A percentile compares a stretch with the other conserved stretches of the same genome.
Conservation (phyloP, 2,329 filamentous ascomycete genomes). For the Venturia oleaginea region DNA sequence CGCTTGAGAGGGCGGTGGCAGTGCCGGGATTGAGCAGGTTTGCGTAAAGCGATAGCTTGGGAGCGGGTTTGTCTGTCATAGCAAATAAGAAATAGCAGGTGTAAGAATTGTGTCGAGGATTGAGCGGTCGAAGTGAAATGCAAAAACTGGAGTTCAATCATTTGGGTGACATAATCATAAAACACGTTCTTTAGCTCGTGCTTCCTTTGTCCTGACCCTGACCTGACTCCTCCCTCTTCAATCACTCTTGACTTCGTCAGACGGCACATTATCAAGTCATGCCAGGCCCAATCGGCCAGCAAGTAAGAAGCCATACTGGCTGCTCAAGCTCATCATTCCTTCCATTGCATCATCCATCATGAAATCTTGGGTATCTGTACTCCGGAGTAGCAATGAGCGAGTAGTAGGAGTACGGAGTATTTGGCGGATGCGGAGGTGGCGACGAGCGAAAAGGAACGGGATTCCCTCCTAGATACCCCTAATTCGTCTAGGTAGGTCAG, state of each 20-base stretch:
- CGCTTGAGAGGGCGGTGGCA: constrained; percentile 56
- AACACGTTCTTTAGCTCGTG: too few species aligned
- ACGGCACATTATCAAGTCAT: neutral
- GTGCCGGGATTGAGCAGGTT: constrained; percentile 59
- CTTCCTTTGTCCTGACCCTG: neutral
- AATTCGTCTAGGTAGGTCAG: neutral
- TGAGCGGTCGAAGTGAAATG: neutral
- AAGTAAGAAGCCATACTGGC: neutral
- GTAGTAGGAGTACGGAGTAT: too few species aligned
- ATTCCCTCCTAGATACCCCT: neutral
- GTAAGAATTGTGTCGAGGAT: neutral
- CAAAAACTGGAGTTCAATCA: neutral
- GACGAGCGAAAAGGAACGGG: neutral
- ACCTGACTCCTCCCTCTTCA: too few species aligned
- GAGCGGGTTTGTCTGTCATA: constrained; percentile 5
- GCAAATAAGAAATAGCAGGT: neutral
- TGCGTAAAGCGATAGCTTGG: constrained; percentile 66
- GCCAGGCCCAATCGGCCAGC: neutral
- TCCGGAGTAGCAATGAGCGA: too few species aligned
- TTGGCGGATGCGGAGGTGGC: neutral
- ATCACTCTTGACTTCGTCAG: neutral
- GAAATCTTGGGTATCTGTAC: too few species aligned
- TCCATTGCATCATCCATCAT: neutral
- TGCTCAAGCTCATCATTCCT: neutral
- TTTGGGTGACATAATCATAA: neutral